These are phyloP conservation scores for Tillandsia fasciculata DNA, from an alignment of 176 grass and related monocot species.

Conservation along the genomic window DNA sequence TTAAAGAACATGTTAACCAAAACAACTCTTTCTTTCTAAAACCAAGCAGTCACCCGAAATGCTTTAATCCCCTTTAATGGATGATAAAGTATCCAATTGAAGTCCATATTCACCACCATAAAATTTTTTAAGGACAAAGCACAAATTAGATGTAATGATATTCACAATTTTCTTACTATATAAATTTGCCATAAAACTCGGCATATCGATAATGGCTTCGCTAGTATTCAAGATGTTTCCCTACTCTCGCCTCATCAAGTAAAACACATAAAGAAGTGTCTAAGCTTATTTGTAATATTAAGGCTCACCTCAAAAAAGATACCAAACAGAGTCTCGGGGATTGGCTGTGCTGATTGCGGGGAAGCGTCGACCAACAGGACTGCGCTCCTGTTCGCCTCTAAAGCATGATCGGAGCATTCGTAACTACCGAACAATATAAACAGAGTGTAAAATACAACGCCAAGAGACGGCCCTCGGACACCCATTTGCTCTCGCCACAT, in stretches of 20 bases:
- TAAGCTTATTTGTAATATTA: neutral
- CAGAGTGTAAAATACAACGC: conserved; percentile 5
- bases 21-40: neutral
- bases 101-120: neutral
- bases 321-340: conserved; percentile 61
- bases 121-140: neutral
- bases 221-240: neutral
- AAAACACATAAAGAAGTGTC: neutral
- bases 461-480: neutral
- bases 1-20: neutral
- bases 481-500: conserved; percentile 24
- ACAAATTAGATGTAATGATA: no score
- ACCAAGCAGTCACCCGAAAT: neutral
- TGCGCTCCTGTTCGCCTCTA: conserved; percentile 24
- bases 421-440: conserved; percentile 20
- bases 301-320: conserved; percentile 76
- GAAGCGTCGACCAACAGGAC: conserved; percentile 45
- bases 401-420: conserved; percentile 24
- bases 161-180: no score
- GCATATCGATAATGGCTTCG: no score
- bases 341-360: conserved; percentile 27
- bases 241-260: neutral
- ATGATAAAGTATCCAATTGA: neutral
- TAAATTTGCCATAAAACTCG: no score
- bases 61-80: neutral